Base-by-base conservation (phyloP, 1,139 yeast genomes). In the Yamadazyma jaroonii region DNA sequence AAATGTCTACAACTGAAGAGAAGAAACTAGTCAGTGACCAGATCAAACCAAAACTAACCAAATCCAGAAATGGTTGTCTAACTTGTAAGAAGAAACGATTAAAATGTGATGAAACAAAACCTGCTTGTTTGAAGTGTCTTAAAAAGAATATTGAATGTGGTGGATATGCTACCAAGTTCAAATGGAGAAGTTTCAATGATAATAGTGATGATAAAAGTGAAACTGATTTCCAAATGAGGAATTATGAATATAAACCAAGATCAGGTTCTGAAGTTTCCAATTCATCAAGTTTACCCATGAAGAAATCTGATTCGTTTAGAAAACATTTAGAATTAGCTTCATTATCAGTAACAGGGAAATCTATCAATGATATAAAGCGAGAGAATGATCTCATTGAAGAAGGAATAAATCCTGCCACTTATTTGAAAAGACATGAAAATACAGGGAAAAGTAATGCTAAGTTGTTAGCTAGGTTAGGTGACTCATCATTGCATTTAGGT, bases 151-250 rank as follows among this genome's bases (percentile, higher is more conserved):
- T 57, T 12, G 48, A 44, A 8, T 70, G 75, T 47, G 56, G 54
- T 6, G 87, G 87, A 1, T 81, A 81, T 49, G 78, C 81, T 3
- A 77, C 77, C 22, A 72, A 71, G 36, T 81, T 77, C 61, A 78
- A 78, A 50, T 81, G 87, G 87, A 66, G 77, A 47, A 64, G 77
- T 7, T 80, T 79, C 42, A 59, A 64, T 28, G 62, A 56, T 15
- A 11, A 27, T 13, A 5, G 15, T 9, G 29, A 17, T 27, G 10
- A 9, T 6, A 27, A 27, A 8, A n/a, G 17, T 13, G n/a, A 13
- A 9, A 15, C 7, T 15, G 12, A 10, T 12, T 12, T n/a, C 11
- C 13, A 10, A 12, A 25, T 12, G 27, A 25, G 7, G 7, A 25
- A 25, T 12, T 12, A 25, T 12, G 11, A 10, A 10, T 22, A n/a